A percentile compares a stretch with the other conserved stretches of the same genome.
Conservation (phyloP, 169 alveolate species). For the Plasmodium billcollinsi region DNA sequence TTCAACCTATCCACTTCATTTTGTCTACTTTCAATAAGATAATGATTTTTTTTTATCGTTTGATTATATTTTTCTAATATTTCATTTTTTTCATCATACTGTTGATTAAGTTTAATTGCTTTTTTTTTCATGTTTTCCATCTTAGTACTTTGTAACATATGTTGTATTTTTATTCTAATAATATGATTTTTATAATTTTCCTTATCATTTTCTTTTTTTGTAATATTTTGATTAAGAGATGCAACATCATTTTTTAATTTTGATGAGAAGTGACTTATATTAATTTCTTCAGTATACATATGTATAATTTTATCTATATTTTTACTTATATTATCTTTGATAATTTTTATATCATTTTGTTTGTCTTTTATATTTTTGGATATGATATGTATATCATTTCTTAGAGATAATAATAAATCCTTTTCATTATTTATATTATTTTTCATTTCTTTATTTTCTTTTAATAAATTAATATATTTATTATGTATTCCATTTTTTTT, state of each 20-base stretch:
- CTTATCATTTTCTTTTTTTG: conserved; percentile 68
- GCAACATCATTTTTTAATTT: conserved; percentile 34
- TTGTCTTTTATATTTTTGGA: conserved; percentile 17
- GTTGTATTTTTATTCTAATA: conserved; percentile 62
- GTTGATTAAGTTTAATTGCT: conserved; percentile 26
- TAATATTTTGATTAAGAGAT: conserved; percentile 47
- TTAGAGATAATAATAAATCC: not conserved
- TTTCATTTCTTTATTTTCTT: conserved; percentile 13
- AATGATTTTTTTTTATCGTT: conserved; percentile 53
- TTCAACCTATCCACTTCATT: conserved; percentile 68
- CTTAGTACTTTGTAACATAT: conserved; percentile 54
- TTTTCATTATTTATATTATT: conserved; percentile 37
- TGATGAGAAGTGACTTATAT: conserved; percentile 33
- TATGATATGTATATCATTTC: conserved; percentile 37
- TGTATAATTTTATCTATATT: conserved; percentile 43
- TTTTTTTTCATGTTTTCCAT: conserved; percentile 71
- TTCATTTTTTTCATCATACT: conserved; percentile 48
- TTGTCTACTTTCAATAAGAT: conserved; percentile 58
- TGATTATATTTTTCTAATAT: conserved; percentile 13
- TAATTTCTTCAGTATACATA: conserved; percentile 62
- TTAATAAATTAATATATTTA: not conserved
- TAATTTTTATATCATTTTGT: conserved; percentile 32
- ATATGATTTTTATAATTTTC: conserved; percentile 72
- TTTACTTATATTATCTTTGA: conserved; percentile 62
- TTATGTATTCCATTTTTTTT: conserved; percentile 7